Evolutionary conservation across 2,329 filamentous ascomycete species (phyloP).

Genomic region (Stemphylium beticola): DNA sequence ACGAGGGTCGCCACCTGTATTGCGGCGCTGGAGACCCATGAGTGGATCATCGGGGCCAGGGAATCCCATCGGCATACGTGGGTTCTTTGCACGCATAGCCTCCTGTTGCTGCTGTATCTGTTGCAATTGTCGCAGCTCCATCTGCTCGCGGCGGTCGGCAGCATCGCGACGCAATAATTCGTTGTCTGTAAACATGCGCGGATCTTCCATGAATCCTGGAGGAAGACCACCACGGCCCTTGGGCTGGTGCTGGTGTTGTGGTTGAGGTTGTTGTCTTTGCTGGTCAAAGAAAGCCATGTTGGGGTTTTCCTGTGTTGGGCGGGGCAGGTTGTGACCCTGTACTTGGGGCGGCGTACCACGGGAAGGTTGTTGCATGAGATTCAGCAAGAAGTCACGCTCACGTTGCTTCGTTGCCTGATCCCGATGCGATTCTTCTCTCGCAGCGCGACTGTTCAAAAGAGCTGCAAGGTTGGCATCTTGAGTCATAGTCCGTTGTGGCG

Average conservation of each 20-base stretch:
- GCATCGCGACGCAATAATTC: conserved; percentile 42
- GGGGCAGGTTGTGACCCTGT: conserved; percentile 44
- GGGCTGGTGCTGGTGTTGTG: conserved; percentile 31
- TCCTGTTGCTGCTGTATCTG: conserved; percentile 46
- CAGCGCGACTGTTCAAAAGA: conserved; percentile 47
- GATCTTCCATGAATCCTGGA: conserved; percentile 48
- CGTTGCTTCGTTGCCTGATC: conserved; percentile 60
- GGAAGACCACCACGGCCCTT: conserved; percentile 48
- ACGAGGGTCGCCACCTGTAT: conserved; percentile 44
- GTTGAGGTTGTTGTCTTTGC: conserved; percentile 41
- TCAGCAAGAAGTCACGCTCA: conserved; percentile 82
- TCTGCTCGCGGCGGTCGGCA: conserved; percentile 39
- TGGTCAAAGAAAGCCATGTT: conserved; percentile 46
- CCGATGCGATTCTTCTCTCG: conserved; percentile 44
- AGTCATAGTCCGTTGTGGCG: conserved; percentile 31
- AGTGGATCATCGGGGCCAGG: conserved; percentile 43
- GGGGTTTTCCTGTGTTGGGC: conserved; percentile 40
- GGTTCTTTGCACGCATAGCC: conserved; percentile 41
- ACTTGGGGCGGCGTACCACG: conserved; percentile 43
- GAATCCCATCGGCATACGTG: conserved; percentile 41
- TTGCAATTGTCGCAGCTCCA: conserved; percentile 38
- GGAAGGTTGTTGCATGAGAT: conserved; percentile 72
- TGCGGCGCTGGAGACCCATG: conserved; percentile 46
- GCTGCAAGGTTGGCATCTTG: conserved; percentile 45
- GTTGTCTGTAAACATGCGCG: conserved; percentile 40